Evolutionary conservation across 176 grass and related monocot genomes (phyloP), one percentile per base, ranked within the genome.

Genomic region (Lolium rigidum): DNA sequence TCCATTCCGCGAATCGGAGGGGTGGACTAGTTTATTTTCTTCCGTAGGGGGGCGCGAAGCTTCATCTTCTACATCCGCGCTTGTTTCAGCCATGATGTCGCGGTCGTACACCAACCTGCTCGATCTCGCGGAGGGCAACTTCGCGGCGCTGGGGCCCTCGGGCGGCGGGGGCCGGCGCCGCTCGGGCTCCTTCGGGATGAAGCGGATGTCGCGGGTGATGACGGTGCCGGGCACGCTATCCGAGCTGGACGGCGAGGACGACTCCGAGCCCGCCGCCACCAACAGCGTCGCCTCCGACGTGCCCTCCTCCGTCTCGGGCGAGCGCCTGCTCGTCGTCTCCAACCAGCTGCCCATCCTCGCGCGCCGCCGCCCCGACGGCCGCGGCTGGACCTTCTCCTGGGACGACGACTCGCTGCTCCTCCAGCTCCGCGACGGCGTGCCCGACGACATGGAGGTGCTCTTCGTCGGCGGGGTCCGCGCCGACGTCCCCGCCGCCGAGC

Each of bases 371-470:
- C 92, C 97, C n/a, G 97, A 96, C 69, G 90, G 90, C 25, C 92
- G 90, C 0, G 94, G 97, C 0, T 99, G 97, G 97, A 82, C 90
- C 51, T 94, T 99, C 88, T 54, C 86, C 20, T 99, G 97, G 97
- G 97, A 99, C 82, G 92, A 99, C 46, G 94, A 99, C 71, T 95
- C 97, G 31, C 94, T 98, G 17, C 88, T 95, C 15, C 92, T 94
- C 17, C 94, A 96, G 88, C 97, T 99, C 69, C 94, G 94, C 56
- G 94, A 95, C 60, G 97, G 94, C 73, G 77, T 96, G 41, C 94
- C 94, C 0, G 94, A 99, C 11, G 97, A 99, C 37, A 96, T 99
- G 94, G 97, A 99, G 80, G 94, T 96, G 51, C 90, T 96, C 39
- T 99, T 94, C 85, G 92, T 99, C 76, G 97, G 97, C 2, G 92